Percentiles rank a stretch among this genome's conserved stretches.
Evolutionary conservation across 2,329 filamentous ascomycete species (phyloP).

Genomic region (Penicillium decumbens): DNA sequence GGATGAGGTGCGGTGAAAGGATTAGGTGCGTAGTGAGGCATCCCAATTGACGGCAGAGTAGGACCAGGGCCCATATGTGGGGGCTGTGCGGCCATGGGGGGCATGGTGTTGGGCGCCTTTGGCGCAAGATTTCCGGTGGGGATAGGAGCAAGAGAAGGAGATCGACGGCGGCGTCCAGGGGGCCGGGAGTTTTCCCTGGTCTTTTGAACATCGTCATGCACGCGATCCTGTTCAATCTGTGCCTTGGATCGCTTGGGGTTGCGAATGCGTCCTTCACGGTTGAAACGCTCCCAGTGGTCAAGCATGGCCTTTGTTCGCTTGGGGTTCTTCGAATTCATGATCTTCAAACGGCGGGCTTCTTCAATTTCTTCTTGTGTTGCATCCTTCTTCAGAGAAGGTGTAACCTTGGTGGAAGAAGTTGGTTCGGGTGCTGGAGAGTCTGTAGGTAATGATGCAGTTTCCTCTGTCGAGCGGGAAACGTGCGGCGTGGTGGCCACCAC

Average conservation of each 20-base stretch:
- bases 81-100: constrained; percentile 16
- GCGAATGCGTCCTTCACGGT: constrained; percentile 40
- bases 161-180: constrained; percentile 25
- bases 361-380: constrained; percentile 27
- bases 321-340: constrained; percentile 43
- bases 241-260: constrained; percentile 44
- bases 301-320: constrained; percentile 45
- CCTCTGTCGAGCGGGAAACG: constrained; percentile 13
- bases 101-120: constrained; percentile 16
- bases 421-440: constrained; percentile 15
- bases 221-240: constrained; percentile 41
- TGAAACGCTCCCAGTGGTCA: constrained; percentile 44
- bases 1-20: constrained; percentile 12
- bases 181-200: constrained; percentile 25
- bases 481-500: constrained; percentile 9
- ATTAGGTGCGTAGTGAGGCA: constrained; percentile 15
- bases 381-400: constrained; percentile 14
- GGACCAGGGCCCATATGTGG: constrained; percentile 11
- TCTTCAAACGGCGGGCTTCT: constrained; percentile 36
- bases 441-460: constrained; percentile 8
- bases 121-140: constrained; percentile 19
- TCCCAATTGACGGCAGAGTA: constrained; percentile 17
- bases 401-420: constrained; percentile 7
- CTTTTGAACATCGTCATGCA: constrained; percentile 28
- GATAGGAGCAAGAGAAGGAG: constrained; percentile 21